Percentiles rank a stretch among this genome's conserved stretches.
These are phyloP conservation scores for Gigaspora rosea DNA, from an alignment of 192 early-diverging fungal species.

Conservation along the genomic window DNA sequence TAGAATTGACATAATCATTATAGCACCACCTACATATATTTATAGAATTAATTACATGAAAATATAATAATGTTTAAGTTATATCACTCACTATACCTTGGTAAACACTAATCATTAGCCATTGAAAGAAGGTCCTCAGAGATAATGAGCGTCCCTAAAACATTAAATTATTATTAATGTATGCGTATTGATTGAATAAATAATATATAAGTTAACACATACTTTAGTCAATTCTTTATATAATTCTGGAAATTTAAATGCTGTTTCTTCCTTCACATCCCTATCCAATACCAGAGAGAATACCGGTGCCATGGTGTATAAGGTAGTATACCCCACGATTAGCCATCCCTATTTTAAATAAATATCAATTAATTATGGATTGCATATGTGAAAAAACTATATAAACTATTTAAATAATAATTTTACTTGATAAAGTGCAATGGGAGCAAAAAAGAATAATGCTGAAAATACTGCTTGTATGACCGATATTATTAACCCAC, in stretches of 20 bases:
- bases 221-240: conserved; percentile 93
- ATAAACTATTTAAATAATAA: background rate
- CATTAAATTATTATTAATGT: background rate
- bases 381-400: background rate
- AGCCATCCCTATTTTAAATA: conserved; percentile 57
- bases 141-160: conserved; percentile 81
- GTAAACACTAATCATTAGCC: conserved; percentile 93
- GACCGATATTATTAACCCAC: conserved; percentile 94
- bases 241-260: conserved; percentile 88
- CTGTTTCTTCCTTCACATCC: conserved; percentile 88
- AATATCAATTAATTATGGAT: background rate
- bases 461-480: conserved; percentile 98
- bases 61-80: background rate
- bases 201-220: conserved; percentile 5
- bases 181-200: background rate
- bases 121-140: conserved; percentile 91
- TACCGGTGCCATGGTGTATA: conserved; percentile 96
- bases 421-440: conserved; percentile 81
- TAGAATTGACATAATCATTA: conserved; percentile 93
- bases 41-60: background rate
- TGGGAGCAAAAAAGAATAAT: conserved; percentile 96
- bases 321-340: conserved; percentile 91
- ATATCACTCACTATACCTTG: conserved; percentile 77
- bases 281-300: conserved; percentile 93
- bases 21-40: conserved; percentile 66